Evolutionary conservation across 2,329 filamentous ascomycete species (phyloP).

Genomic region (Ampelomyces quisqualis): DNA sequence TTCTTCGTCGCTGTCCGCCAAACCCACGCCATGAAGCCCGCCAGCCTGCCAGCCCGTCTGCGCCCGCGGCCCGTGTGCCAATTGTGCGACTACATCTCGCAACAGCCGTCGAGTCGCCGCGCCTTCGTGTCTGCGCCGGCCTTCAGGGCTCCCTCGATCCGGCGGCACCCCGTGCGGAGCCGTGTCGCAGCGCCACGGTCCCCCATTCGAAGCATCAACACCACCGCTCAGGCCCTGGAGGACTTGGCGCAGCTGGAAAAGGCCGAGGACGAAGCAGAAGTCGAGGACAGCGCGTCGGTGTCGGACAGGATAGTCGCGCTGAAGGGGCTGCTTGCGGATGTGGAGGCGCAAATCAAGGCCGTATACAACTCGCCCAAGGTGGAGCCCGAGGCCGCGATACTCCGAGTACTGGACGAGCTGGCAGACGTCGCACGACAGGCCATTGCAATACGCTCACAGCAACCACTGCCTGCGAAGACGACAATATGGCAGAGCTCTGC

Average conservation of each 20-base stretch:
- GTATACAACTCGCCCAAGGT: slow-evolving; percentile 32
- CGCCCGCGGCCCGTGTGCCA: slow-evolving; percentile 37
- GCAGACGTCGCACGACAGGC: slow-evolving; percentile 27
- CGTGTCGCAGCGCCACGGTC: slow-evolving; percentile 19
- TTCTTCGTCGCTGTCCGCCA: slow-evolving; percentile 20
- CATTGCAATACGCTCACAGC: slow-evolving; percentile 32
- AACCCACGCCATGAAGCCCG: slow-evolving; percentile 31
- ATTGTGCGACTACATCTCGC: slow-evolving; percentile 36
- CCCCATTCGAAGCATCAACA: slow-evolving; percentile 23
- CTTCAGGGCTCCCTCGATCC: slow-evolving; percentile 28
- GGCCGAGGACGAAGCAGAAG: too few relatives aligned
- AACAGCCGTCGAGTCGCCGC: slow-evolving; percentile 32
- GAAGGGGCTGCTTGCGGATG: slow-evolving; percentile 24
- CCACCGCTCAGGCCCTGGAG: slow-evolving; percentile 15
- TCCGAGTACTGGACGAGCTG: slow-evolving; percentile 26
- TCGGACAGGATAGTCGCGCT: slow-evolving; percentile 24
- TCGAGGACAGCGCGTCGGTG: slow-evolving; percentile 13
- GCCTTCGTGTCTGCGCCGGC: slow-evolving; percentile 29
- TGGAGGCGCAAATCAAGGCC: slow-evolving; percentile 29
- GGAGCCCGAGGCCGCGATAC: slow-evolving; percentile 25
- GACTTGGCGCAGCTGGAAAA: too few relatives aligned
- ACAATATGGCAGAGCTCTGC: slow-evolving; percentile 36
- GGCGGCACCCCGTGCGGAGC: slow-evolving; percentile 22
- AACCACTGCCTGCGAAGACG: slow-evolving; percentile 23
- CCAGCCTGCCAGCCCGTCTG: slow-evolving; percentile 27